These are phyloP conservation scores for Botryotinia convoluta DNA, from an alignment of 2,329 filamentous ascomycete genomes.

Conservation along the genomic window DNA sequence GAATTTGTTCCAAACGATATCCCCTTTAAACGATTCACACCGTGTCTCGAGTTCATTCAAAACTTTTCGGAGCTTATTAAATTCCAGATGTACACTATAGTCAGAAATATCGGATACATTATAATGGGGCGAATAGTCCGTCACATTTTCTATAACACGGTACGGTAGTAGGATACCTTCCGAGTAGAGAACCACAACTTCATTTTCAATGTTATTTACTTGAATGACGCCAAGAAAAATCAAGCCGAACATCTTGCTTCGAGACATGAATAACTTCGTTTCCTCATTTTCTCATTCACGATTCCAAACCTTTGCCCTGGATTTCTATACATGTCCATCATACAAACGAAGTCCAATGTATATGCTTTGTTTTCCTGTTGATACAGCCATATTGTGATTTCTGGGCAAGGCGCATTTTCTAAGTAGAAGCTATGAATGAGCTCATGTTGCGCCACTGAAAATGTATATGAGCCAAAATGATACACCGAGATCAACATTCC, in stretches of 20 bases:
- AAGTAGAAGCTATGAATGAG: background rate
- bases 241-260: background rate
- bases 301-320: background rate
- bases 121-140: background rate
- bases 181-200: background rate
- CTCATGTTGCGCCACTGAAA: background rate
- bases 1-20: accelerated
- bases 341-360: background rate
- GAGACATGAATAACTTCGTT: background rate
- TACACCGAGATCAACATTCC: background rate
- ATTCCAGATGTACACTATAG: background rate
- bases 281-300: background rate
- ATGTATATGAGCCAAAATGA: background rate
- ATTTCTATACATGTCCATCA: too few species aligned
- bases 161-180: background rate
- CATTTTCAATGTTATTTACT: background rate
- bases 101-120: background rate
- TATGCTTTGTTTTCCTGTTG: background rate
- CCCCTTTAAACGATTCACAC: background rate
- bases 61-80: background rate
- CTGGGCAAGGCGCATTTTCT: background rate
- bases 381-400: background rate
- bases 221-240: background rate
- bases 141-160: background rate
- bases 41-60: background rate